Percentiles rank a stretch among this genome's conserved stretches.
Evolutionary conservation across 2,329 filamentous ascomycete species (phyloP).

Genomic region (Xylariaceae sp.): DNA sequence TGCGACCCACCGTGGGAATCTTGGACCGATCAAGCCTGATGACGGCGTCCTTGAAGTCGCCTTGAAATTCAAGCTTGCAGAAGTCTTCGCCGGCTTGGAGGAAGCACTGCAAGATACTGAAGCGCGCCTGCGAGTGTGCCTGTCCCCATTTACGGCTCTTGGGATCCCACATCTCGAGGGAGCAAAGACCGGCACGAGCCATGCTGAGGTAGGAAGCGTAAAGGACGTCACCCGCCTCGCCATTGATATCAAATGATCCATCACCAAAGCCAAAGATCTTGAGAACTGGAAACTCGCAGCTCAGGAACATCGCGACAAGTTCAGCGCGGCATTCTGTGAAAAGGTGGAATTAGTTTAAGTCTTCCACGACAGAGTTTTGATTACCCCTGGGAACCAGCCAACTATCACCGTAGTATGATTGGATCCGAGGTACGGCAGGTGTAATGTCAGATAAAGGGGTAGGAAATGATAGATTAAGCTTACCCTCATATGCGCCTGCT

Average conservation of each 20-base stretch:
- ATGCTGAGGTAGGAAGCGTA: slow-evolving; percentile 87
- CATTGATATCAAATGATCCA: slow-evolving; percentile 64
- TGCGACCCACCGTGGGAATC: slow-evolving; percentile 76
- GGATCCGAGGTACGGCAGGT: not conserved
- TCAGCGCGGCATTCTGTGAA: slow-evolving; percentile 79
- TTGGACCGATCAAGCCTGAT: slow-evolving; percentile 81
- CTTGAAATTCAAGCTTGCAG: slow-evolving; percentile 69
- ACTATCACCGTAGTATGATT: not conserved
- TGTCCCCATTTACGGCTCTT: slow-evolving; percentile 90
- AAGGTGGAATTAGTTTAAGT: slow-evolving; percentile 1
- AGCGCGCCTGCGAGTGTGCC: slow-evolving; percentile 85
- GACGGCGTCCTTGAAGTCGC: slow-evolving; percentile 71
- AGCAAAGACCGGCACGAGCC: slow-evolving; percentile 84
- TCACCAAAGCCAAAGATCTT: slow-evolving; percentile 89
- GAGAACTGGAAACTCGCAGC: slow-evolving; percentile 82
- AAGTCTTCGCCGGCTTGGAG: slow-evolving; percentile 81
- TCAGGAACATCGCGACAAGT: slow-evolving; percentile 83
- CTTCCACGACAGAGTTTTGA: not conserved
- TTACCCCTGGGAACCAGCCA: not conserved
- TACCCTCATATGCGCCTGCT: slow-evolving; percentile 72
- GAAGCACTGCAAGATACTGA: slow-evolving; percentile 78
- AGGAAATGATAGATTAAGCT: not conserved
- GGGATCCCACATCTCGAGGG: slow-evolving; percentile 92
- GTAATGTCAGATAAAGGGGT: not conserved
- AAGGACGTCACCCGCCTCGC: slow-evolving; percentile 77